Evolutionary conservation across 768 basidiomycete genomes (phyloP).

Genomic region (Mycena polygramma): DNA sequence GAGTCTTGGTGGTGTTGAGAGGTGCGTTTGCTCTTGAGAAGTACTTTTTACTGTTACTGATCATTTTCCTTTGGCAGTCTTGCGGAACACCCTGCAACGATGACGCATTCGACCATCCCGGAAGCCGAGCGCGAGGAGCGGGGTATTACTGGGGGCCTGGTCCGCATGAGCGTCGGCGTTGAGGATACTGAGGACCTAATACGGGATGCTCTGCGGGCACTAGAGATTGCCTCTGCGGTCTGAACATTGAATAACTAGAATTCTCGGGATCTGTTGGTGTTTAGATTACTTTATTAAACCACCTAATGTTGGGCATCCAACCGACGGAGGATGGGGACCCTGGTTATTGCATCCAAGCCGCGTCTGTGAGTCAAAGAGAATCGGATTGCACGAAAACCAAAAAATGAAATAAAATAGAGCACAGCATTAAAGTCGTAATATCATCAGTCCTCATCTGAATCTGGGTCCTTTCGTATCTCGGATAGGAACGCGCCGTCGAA

Average conservation of each 20-base stretch:
- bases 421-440: background rate
- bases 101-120: slow-evolving; percentile 90
- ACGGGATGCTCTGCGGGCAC: slow-evolving; percentile 75
- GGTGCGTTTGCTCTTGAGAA: too few species aligned
- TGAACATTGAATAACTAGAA: slow-evolving; percentile 9
- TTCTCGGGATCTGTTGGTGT: slow-evolving; percentile 1
- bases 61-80: slow-evolving; percentile 52
- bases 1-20: slow-evolving; percentile 93
- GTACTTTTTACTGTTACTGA: too few species aligned
- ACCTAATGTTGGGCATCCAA: background rate
- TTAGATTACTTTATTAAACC: background rate
- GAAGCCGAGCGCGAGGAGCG: slow-evolving; percentile 72
- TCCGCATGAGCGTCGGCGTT: slow-evolving; percentile 88
- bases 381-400: background rate
- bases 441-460: slow-evolving; percentile 39
- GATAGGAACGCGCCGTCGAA: slow-evolving; percentile 58
- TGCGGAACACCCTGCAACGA: slow-evolving; percentile 86
- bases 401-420: background rate
- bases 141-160: slow-evolving; percentile 83
- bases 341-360: too few species aligned
- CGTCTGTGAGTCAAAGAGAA: too few species aligned
- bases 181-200: slow-evolving; percentile 91
- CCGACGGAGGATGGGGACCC: too few species aligned
- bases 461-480: slow-evolving; percentile 36
- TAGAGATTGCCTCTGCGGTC: slow-evolving; percentile 56